A percentile compares a stretch with the other conserved stretches of the same genome.
Conservation (phyloP, 2,329 filamentous ascomycete genomes). For the Trichoderma harzianum region DNA sequence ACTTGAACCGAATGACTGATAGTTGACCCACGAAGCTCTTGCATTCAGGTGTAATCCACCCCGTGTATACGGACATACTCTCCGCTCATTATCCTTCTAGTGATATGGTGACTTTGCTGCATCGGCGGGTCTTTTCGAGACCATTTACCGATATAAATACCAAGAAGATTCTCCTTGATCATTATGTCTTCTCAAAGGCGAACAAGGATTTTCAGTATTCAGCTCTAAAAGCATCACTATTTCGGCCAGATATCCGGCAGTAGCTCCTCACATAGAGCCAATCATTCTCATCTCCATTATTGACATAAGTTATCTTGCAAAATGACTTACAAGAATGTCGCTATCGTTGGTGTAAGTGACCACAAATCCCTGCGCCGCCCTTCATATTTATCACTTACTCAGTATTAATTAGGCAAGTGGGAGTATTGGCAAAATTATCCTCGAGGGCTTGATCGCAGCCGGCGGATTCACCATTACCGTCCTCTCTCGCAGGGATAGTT, state of each 20-base stretch:
- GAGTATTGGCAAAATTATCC: constrained; percentile 21
- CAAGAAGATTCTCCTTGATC: neutral
- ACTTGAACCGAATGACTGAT: neutral
- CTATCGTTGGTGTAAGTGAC: neutral
- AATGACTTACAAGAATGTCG: neutral
- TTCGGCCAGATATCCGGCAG: neutral
- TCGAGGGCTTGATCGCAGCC: constrained; percentile 14
- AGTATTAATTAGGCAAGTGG: constrained; percentile 20
- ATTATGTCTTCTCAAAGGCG: neutral
- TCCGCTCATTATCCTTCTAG: neutral
- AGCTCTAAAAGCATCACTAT: neutral
- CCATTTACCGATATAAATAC: neutral
- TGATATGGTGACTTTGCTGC: neutral
- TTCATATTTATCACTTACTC: neutral
- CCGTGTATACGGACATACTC: neutral
- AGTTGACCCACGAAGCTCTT: neutral
- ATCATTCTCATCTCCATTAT: neutral
- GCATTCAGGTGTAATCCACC: neutral
- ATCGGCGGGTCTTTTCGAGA: neutral
- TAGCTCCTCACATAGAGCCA: neutral
- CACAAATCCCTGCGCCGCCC: neutral
- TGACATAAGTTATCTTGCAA: neutral
- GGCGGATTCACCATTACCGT: constrained; percentile 19
- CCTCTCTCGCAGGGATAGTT: constrained; percentile 17
- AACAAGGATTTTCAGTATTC: neutral